These are phyloP conservation scores for Rhynchospora pubera DNA, from an alignment of 176 grass and related monocot species.

Conservation along the genomic window DNA sequence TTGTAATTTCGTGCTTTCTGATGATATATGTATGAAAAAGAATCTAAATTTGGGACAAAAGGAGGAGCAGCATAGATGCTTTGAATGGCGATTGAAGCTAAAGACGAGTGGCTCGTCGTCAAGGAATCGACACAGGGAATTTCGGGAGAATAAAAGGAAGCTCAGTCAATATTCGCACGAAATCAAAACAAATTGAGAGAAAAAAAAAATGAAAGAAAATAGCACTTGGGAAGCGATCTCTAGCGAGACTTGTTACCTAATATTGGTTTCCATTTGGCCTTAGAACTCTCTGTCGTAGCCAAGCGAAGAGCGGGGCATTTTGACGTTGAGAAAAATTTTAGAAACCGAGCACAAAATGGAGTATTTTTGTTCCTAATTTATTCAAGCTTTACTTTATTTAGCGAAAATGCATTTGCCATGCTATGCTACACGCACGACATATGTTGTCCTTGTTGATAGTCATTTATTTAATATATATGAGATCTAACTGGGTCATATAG, in stretches of 20 bases:
- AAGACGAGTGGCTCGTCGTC: conserved; percentile 22
- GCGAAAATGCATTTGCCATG: neutral
- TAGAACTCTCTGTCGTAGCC: neutral
- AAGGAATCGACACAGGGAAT: neutral
- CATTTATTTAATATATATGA: no score
- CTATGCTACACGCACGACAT: neutral
- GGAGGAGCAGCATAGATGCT: neutral
- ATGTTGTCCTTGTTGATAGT: neutral
- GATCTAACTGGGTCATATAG: no score
- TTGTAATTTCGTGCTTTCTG: neutral
- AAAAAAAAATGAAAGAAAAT: neutral
- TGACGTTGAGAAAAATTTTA: conserved; percentile 9
- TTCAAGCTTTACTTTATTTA: neutral
- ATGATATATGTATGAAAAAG: neutral
- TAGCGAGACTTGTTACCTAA: neutral
- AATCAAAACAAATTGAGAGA: conserved; percentile 6
- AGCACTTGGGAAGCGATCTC: neutral
- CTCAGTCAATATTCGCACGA: neutral
- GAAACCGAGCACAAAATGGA: conserved; percentile 1
- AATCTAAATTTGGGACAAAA: conserved; percentile 13
- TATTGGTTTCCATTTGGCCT: conserved; percentile 3
- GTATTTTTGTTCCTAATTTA: conserved; percentile 1
- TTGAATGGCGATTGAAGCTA: conserved; percentile 20
- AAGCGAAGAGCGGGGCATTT: conserved; percentile 13
- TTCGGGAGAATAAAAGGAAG: neutral